Evolutionary conservation across 257 asterid genomes (phyloP).

Genomic region (Cordia subcordata): DNA sequence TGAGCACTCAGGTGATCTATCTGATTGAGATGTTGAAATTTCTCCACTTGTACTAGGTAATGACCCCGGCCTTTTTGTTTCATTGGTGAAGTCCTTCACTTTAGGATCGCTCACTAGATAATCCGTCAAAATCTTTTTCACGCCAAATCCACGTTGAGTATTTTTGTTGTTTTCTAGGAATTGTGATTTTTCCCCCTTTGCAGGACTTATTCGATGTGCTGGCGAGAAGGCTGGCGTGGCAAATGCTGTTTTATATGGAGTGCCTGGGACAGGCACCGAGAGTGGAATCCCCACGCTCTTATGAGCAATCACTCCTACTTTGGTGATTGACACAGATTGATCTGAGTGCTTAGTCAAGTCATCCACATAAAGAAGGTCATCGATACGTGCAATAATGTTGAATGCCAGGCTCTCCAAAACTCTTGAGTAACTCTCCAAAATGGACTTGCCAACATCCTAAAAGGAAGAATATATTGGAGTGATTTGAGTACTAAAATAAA

Average conservation of each 20-base stretch:
- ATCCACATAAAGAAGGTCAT: constrained; percentile 70
- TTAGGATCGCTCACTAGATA: constrained; percentile 48
- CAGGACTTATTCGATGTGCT: constrained; percentile 38
- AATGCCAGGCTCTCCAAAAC: constrained; percentile 83
- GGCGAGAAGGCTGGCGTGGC: constrained; percentile 52
- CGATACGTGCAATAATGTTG: constrained; percentile 68
- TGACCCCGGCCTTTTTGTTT: constrained; percentile 32
- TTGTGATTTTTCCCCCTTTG: constrained; percentile 30
- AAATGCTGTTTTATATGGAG: constrained; percentile 45
- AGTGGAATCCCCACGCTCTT: constrained; percentile 24
- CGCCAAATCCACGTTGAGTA: constrained; percentile 48
- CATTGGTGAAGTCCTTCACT: constrained; percentile 30
- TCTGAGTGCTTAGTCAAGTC: constrained; percentile 72
- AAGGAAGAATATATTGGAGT: neutral
- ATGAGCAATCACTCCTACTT: constrained; percentile 43
- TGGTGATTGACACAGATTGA: constrained; percentile 49
- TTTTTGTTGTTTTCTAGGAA: constrained; percentile 23
- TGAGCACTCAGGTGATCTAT: constrained; percentile 35
- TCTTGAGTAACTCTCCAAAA: constrained; percentile 86
- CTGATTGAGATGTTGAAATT: constrained; percentile 35
- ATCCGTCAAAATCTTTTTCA: constrained; percentile 68
- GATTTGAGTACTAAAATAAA: neutral
- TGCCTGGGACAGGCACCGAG: constrained; percentile 21
- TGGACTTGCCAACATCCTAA: constrained; percentile 81
- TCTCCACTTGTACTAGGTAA: constrained; percentile 37